phyloP scores from a whole-genome alignment of 768 basidiomycete species.

The Suillus tomentosus region DNA sequence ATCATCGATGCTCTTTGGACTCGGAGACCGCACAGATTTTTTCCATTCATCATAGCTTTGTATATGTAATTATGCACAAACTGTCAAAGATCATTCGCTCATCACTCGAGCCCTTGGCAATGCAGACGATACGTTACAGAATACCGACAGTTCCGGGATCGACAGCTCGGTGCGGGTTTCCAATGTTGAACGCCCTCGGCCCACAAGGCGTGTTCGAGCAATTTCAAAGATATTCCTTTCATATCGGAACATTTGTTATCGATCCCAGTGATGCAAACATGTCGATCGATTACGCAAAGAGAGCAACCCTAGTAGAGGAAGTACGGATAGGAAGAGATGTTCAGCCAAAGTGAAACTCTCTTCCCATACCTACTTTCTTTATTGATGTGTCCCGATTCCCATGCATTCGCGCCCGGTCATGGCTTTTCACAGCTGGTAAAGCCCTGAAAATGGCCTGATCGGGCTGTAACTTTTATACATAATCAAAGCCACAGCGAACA shows the following conservation, averaged over 20 bases:
- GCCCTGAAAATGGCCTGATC: neutral
- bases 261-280: neutral
- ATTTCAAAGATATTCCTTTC: neutral
- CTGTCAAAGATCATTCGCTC: neutral
- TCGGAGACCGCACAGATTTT: neutral
- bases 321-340: slow-evolving; percentile 2
- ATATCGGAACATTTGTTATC: neutral
- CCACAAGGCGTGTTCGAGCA: neutral
- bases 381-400: neutral
- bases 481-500: neutral
- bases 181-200: neutral
- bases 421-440: neutral
- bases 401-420: neutral
- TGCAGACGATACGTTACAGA: neutral
- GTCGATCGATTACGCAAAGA: neutral
- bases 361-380: neutral
- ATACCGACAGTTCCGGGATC: neutral
- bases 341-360: neutral
- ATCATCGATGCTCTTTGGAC: neutral
- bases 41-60: neutral
- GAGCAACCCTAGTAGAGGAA: neutral
- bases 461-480: neutral
- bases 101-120: neutral
- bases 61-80: neutral
- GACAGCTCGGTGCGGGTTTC: neutral